Percentiles rank a stretch among this genome's conserved stretches.
Evolutionary conservation across 2,329 filamentous ascomycete species (phyloP).

Genomic region (Keithomyces neogunnii): DNA sequence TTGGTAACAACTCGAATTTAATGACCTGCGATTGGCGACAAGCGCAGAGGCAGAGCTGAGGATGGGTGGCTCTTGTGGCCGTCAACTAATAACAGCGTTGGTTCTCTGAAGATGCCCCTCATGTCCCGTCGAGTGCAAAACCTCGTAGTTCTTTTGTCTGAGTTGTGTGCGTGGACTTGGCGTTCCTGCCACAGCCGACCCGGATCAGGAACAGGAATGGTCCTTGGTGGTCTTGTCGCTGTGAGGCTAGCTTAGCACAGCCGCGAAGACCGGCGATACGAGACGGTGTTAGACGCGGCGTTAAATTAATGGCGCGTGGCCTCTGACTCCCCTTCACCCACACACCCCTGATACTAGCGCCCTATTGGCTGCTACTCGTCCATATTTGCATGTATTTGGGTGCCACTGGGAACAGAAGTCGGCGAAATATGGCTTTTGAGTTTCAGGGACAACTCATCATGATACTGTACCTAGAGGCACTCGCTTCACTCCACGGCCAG

Average conservation of each 20-base stretch:
- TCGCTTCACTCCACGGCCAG: too few relatives aligned
- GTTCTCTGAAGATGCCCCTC: too few relatives aligned
- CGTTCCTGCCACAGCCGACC: background rate
- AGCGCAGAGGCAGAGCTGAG: background rate
- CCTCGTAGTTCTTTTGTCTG: too few relatives aligned
- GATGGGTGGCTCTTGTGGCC: background rate
- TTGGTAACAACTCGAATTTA: background rate
- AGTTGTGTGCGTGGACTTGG: too few relatives aligned
- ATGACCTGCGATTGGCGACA: background rate
- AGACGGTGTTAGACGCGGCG: constrained; percentile 24
- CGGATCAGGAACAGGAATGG: background rate
- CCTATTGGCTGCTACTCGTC: background rate
- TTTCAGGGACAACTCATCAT: too few relatives aligned
- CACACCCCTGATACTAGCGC: background rate
- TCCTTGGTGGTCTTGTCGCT: background rate
- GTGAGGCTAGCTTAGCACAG: constrained; percentile 13
- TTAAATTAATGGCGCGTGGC: constrained; percentile 13
- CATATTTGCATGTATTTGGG: background rate
- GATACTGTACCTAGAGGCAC: too few relatives aligned
- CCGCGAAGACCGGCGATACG: constrained; percentile 19
- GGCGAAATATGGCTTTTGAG: too few relatives aligned
- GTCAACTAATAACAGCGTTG: background rate
- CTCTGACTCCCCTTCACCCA: background rate
- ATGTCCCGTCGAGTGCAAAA: too few relatives aligned
- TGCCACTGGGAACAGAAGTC: background rate